Percentiles rank a stretch among this genome's conserved stretches.
phyloP scores from a whole-genome alignment of 2,329 filamentous ascomycete species.

The Seiridium cupressi region DNA sequence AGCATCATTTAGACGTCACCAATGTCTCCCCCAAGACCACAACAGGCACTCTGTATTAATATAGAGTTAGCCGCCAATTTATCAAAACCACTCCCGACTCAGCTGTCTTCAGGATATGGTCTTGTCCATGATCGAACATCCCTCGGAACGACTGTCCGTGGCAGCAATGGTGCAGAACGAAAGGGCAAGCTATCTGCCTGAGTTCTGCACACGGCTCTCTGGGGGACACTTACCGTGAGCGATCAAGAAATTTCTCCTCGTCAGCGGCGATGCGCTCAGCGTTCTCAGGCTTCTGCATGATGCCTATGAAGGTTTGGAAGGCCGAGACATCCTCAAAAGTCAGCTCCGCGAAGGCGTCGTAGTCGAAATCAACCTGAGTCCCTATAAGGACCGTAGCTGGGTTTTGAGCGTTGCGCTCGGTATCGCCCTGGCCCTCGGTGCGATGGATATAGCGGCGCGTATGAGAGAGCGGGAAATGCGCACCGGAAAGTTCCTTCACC shows the following conservation, averaged over 20 bases:
- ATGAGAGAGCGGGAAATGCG: conserved; percentile 17
- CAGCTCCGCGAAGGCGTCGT: conserved; percentile 17
- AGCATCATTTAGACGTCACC: too few species aligned
- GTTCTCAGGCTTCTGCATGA: conserved; percentile 17
- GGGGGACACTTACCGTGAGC: not conserved
- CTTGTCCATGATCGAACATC: too few species aligned
- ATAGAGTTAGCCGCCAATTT: too few species aligned
- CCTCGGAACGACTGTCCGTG: too few species aligned
- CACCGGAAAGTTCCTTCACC: conserved; percentile 13
- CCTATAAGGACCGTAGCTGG: conserved; percentile 18
- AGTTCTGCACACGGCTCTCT: too few species aligned
- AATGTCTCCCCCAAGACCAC: too few species aligned
- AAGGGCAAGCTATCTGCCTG: too few species aligned
- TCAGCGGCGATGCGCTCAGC: conserved; percentile 16
- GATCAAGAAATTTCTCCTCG: conserved; percentile 20
- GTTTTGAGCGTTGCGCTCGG: conserved; percentile 11
- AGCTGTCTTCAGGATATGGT: too few species aligned
- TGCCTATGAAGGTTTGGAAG: conserved; percentile 18
- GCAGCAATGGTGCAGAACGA: too few species aligned
- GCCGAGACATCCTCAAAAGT: conserved; percentile 16
- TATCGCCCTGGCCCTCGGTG: conserved; percentile 10
- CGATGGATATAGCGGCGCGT: conserved; percentile 18
- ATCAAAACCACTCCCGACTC: too few species aligned
- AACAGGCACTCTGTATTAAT: too few species aligned
- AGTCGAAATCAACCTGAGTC: conserved; percentile 19